Conservation (phyloP, 306 rosid genomes). For the Rubus idaeus region DNA sequence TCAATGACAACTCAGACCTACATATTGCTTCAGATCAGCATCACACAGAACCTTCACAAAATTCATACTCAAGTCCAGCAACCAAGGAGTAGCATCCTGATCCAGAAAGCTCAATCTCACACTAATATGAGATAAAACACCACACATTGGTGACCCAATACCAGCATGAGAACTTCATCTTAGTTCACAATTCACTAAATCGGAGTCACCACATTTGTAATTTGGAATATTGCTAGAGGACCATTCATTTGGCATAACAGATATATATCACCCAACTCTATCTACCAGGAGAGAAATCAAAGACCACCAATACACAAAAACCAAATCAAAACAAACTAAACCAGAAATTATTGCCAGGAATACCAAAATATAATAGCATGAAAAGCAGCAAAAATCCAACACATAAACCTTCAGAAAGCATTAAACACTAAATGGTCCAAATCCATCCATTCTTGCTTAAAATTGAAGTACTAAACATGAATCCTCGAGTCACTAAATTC, state of each 20-base stretch:
- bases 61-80: too few species aligned
- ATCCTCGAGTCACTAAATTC: neutral
- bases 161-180: neutral
- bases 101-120: neutral
- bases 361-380: neutral
- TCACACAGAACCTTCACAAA: neutral
- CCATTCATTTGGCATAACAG: neutral
- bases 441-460: neutral
- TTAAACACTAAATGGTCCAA: neutral
- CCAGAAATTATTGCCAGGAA: neutral
- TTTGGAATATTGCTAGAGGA: too few species aligned
- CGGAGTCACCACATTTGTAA: neutral
- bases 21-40: neutral
- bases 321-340: neutral
- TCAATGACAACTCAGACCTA: neutral
- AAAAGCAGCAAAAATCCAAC: slow-evolving; percentile 18
- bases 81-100: neutral
- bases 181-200: neutral
- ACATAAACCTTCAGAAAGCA: slow-evolving; percentile 17
- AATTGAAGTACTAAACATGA: neutral
- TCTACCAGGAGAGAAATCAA: neutral
- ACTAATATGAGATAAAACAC: too few species aligned
- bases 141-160: neutral
- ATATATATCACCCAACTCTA: neutral
- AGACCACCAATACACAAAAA: neutral